Conservation (phyloP, 805 yeast species). For the Priceomyces fermenticarens region DNA sequence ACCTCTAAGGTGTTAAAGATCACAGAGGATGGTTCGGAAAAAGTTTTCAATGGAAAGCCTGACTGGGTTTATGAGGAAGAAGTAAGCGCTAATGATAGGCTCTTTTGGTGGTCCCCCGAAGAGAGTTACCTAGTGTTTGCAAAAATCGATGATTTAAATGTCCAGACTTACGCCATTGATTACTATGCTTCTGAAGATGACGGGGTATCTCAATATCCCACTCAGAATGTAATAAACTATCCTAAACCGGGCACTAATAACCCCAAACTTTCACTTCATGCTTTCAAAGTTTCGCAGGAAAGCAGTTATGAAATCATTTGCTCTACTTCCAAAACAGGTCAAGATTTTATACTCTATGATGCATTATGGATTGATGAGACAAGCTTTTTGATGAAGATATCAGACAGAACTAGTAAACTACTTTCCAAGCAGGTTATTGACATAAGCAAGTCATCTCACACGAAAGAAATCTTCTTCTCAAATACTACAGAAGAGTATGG, state of each 20-base stretch:
- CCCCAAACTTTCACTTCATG: slow-evolving; percentile 49
- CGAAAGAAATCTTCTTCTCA: slow-evolving; percentile 24
- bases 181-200: slow-evolving; percentile 27
- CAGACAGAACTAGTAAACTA: slow-evolving; percentile 60
- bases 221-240: slow-evolving; percentile 47
- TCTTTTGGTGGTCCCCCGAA: slow-evolving; percentile 77
- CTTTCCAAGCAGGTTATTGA: slow-evolving; percentile 50
- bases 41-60: slow-evolving; percentile 63
- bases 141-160: slow-evolving; percentile 57
- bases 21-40: slow-evolving; percentile 50
- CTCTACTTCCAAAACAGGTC: slow-evolving; percentile 18
- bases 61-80: slow-evolving; percentile 90
- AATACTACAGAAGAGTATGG: slow-evolving; percentile 41
- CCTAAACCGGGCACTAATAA: slow-evolving; percentile 71
- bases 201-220: slow-evolving; percentile 42
- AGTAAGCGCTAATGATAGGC: slow-evolving; percentile 52
- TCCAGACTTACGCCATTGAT: slow-evolving; percentile 50
- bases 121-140: slow-evolving; percentile 54
- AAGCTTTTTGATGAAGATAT: slow-evolving; percentile 52
- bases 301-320: slow-evolving; percentile 8
- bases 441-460: slow-evolving; percentile 22
- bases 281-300: slow-evolving; percentile 32
- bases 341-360: slow-evolving; percentile 57
- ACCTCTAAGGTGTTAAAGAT: slow-evolving; percentile 24
- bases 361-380: slow-evolving; percentile 55